These are phyloP conservation scores for Musa itinerans DNA, from an alignment of 176 grass and related monocot genomes.

Conservation along the genomic window DNA sequence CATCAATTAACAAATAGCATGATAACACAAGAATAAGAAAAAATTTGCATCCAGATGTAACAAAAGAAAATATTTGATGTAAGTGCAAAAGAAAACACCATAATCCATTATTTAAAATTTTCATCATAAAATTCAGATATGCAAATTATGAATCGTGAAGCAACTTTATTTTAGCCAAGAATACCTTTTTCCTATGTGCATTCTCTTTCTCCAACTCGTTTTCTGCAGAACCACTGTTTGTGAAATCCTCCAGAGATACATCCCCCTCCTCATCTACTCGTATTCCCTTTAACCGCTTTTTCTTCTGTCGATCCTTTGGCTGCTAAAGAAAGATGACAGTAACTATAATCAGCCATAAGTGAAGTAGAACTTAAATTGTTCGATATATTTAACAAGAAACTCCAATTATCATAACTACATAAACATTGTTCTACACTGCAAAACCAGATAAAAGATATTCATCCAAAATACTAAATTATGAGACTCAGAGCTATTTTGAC, in stretches of 20 bases:
- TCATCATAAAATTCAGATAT: neutral
- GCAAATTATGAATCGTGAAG: neutral
- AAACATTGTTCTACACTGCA: neutral
- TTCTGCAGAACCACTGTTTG: conserved; percentile 30
- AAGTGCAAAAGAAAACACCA: too few species aligned
- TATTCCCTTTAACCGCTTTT: conserved; percentile 73
- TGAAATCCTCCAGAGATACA: conserved; percentile 76
- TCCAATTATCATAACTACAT: neutral
- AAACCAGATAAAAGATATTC: neutral
- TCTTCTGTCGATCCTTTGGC: conserved; percentile 86
- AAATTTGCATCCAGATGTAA: neutral
- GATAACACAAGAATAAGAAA: neutral
- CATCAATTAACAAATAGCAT: neutral
- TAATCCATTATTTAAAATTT: neutral
- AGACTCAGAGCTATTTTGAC: neutral
- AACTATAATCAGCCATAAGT: neutral
- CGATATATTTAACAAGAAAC: neutral
- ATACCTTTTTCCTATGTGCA: conserved; percentile 66
- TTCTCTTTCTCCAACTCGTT: conserved; percentile 35
- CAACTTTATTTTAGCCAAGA: conserved; percentile 18
- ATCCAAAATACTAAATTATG: neutral
- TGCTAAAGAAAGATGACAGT: conserved; percentile 25
- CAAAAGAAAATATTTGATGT: neutral
- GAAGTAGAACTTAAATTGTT: neutral
- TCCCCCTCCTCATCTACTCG: conserved; percentile 87